Base-by-base conservation (phyloP, 805 yeast genomes). In the Starmerella bombi region DNA sequence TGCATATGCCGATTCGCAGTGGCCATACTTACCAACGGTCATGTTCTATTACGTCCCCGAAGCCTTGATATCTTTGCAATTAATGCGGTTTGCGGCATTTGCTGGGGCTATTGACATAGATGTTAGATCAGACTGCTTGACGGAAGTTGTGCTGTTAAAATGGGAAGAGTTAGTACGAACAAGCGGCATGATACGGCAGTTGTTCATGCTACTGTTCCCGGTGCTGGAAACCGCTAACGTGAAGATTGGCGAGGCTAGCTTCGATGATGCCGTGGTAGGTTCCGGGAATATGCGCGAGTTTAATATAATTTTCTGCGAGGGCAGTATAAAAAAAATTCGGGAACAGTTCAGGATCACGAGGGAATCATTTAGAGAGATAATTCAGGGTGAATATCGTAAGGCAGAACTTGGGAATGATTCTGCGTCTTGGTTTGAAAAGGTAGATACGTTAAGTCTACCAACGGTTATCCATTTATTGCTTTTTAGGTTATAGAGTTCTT, bases 121-220 rank as follows among this genome's bases (percentile, higher is more conserved):
- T 18, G 55, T 58, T 12, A 48, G 54, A 12, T 46, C 54, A 2
- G 54, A 52, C 35, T 50, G 54, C 21, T 36, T 46, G 16, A 44
- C 51, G 27, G 47, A 39, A 14, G 37, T 51, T 2, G 50, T 58
- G 9, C 22, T 36, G 14, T 43, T 44, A 28, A 53, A 52, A 19
- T 60, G 64, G 54, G 49, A 49, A 23, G 52, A 49, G n/a, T 38
- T 56, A 21, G 36, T 48, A 27, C 48, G 34, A 60, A 63, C 37
- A 58, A 67, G 38, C 52, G 55, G 40, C 66, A 63, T 52, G 49
- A 69, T 30, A 12, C 63, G 41, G 64, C 71, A 56, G 72, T 75
- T 61, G 76, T 77, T 54, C 36, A 36, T 45, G 28, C 36, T 43
- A 14, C 25, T 49, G 27, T 55, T 72, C 39, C 64, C 75, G 53